Conservation (phyloP, 1,139 yeast genomes). For the Saccharomyces hybrid region DNA sequence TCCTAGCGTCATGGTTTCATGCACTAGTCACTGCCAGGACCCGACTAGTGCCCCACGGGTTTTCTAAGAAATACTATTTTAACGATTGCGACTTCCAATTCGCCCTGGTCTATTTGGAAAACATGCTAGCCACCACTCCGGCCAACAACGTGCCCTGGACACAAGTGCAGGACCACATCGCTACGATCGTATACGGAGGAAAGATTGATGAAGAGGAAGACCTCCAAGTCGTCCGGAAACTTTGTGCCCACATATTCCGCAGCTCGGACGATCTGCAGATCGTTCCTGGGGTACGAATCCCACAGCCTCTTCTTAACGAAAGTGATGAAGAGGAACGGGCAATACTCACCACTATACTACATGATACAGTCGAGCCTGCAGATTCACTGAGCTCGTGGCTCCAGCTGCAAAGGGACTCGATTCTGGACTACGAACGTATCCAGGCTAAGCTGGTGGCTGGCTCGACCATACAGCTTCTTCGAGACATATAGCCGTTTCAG, state of each 20-base stretch:
- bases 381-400: conserved; percentile 13
- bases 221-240: conserved; percentile 12
- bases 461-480: conserved; percentile 2
- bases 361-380: neutral
- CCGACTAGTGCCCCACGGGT: conserved; percentile 57
- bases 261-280: conserved; percentile 2
- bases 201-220: conserved; percentile 51
- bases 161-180: conserved; percentile 43
- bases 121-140: conserved; percentile 13
- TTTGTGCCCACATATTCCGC: conserved; percentile 10
- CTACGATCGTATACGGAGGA: conserved; percentile 65
- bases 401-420: conserved; percentile 12
- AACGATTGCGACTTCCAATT: conserved; percentile 67
- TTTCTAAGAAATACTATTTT: conserved; percentile 55
- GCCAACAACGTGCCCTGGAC: conserved; percentile 46
- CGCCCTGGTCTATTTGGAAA: conserved; percentile 28
- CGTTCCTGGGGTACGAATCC: conserved; percentile 8
- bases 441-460: conserved; percentile 7
- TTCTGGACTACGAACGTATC: conserved; percentile 10
- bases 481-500: neutral
- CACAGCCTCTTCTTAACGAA: neutral
- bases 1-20: conserved; percentile 65
- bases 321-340: neutral
- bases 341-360: neutral
- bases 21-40: conserved; percentile 51